Evolutionary conservation across 805 yeast genomes (phyloP), one percentile per base, ranked within the genome.

Genomic region (Zygotorulaspora sp.): DNA sequence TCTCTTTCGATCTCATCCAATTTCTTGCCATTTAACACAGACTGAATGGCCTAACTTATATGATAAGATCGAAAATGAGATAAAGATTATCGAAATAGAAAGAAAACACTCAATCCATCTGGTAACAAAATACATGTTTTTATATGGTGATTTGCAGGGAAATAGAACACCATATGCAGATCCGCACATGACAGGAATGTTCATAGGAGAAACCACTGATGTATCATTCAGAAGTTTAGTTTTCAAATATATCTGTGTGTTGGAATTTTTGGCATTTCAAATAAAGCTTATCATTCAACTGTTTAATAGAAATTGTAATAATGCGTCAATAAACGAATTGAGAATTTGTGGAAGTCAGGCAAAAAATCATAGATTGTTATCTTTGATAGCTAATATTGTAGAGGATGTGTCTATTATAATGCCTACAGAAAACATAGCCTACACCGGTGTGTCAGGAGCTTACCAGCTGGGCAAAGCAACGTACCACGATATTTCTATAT

Each of bases 161-260:
- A 78, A 77, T 48, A 63, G 83, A 50, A 71, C 78, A 6, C 83
- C 83, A 0, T 72, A 60, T 44, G 71, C 67, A 36, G 75, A 75
- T 48, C 65, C 73, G 8, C 33, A 55, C 2, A 66, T 77, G 72
- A 60, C 70, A 36, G 78, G 78, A 23, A 59, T 67, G 33, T 57
- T 64, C 30, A 69, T 75, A 7, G 80, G 78, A 11, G 78, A 75
- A 22, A 55, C 67, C 22, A 53, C 61, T 5, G 69, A 66, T 20
- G 38, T 45, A 3, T 57, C 68, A 2, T 13, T 63, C 6, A 43
- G 43, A 3, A 64, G 65, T 31, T 48, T 74, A 16, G 62, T 65
- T 1, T 54, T 66, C 18, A 62, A 66, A 45, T 78, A 77, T 50
- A 55, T 74, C 23, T 57, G 70, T 13, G 59, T 65, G 2, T 35